A percentile compares a stretch with the other conserved stretches of the same genome.
phyloP scores from a whole-genome alignment of 2,329 filamentous ascomycete genomes.

The Thelonectria olida region DNA sequence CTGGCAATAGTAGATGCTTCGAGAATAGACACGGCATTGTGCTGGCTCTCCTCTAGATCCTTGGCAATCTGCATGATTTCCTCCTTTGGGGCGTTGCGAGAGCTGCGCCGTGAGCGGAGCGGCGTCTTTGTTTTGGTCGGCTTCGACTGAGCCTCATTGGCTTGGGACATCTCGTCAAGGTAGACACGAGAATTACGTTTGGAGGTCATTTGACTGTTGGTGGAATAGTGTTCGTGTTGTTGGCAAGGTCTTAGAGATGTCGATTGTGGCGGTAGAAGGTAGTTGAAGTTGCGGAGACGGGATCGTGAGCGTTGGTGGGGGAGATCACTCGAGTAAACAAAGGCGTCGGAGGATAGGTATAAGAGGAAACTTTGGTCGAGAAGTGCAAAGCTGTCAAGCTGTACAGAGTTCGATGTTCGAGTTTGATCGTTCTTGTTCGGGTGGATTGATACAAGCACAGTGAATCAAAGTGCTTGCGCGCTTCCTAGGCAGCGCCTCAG shows the following conservation, averaged over 20 bases:
- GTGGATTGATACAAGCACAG: conserved; percentile 28
- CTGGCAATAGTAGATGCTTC: conserved; percentile 28
- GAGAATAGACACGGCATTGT: conserved; percentile 15
- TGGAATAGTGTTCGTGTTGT: not conserved
- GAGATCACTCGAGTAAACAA: not conserved
- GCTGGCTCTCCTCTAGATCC: conserved; percentile 39
- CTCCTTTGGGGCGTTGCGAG: conserved; percentile 42
- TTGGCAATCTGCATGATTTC: conserved; percentile 31
- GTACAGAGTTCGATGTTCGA: conserved; percentile 5
- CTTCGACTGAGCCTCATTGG: conserved; percentile 21
- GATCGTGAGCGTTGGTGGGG: not conserved
- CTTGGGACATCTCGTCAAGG: conserved; percentile 28
- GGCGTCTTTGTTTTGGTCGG: conserved; percentile 27
- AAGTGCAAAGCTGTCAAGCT: conserved; percentile 14
- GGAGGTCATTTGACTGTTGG: conserved; percentile 26
- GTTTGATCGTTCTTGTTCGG: conserved; percentile 13
- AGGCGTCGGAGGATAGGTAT: conserved; percentile 16
- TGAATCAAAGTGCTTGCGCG: conserved; percentile 33
- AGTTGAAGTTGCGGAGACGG: not conserved
- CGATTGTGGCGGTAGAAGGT: not conserved
- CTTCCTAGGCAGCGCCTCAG: conserved; percentile 30
- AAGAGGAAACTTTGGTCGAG: conserved; percentile 25
- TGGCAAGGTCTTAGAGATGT: not conserved
- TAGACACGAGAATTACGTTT: conserved; percentile 36
- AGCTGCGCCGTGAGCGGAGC: conserved; percentile 42